Evolutionary conservation across 768 basidiomycete species (phyloP).

Genomic region (Calocybe gangraenosa): DNA sequence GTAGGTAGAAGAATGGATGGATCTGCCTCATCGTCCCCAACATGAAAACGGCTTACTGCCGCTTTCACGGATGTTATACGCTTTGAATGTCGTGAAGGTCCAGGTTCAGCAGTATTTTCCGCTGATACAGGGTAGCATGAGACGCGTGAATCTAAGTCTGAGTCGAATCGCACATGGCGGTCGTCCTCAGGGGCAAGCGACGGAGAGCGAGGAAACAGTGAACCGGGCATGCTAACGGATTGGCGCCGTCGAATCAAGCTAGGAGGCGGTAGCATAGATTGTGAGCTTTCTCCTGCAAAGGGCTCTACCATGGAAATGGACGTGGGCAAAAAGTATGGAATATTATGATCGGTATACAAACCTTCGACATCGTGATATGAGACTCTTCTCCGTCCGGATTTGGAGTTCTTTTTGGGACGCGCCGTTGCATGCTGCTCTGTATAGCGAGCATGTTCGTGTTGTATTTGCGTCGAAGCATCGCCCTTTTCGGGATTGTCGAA

Average conservation of each 20-base stretch:
- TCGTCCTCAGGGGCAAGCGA: constrained; percentile 48
- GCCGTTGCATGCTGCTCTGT: not conserved
- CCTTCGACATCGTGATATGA: constrained; percentile 6
- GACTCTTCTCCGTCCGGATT: no score
- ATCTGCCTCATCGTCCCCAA: constrained; percentile 42
- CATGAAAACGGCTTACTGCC: constrained; percentile 45
- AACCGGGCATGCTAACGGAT: constrained; percentile 72
- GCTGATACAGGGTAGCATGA: not conserved
- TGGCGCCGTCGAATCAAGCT: constrained; percentile 31
- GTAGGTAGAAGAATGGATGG: constrained; percentile 51
- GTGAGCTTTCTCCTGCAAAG: constrained; percentile 18
- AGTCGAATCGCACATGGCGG: constrained; percentile 39
- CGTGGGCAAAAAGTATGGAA: not conserved
- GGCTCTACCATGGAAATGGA: constrained; percentile 13
- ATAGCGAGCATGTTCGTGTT: not conserved
- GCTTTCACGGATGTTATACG: constrained; percentile 39
- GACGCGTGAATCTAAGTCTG: constrained; percentile 14
- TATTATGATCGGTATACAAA: not conserved
- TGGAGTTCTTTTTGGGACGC: no score
- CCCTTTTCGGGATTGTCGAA: not conserved
- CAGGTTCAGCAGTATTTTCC: constrained; percentile 9
- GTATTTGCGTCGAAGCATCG: not conserved
- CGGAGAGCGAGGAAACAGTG: constrained; percentile 69
- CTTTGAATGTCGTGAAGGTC: constrained; percentile 22
- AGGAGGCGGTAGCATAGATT: constrained; percentile 28